Evolutionary conservation across 2,329 filamentous ascomycete genomes (phyloP), one percentile per base, ranked within the genome.

Genomic region (Ceratocystis alfenasii): DNA sequence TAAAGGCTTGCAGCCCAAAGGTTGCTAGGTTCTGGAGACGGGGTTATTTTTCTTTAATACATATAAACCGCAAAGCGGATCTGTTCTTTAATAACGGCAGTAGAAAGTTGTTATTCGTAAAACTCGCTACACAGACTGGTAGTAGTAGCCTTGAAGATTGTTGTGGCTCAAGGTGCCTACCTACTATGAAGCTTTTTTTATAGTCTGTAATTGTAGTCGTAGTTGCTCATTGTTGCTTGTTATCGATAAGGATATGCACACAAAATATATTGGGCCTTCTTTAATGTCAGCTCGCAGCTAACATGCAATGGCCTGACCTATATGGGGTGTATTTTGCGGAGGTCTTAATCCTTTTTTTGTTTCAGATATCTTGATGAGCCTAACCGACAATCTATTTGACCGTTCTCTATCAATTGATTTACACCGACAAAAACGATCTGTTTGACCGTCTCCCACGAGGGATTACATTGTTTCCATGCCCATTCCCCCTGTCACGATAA

Each of bases 201-300:
- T 28, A 28, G 28, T 28, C 8, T 7, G 33, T 36, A 36, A 10
- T 36, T 1, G 33, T 36, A 36, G 33, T 36, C 3, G 36, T 41
- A 41, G 36, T 41, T 4, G 10, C 36, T 5, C 36, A 5, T 41
- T 15, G 5, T 41, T 8, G 30, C 1, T 20, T 10, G 15, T 36
- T 59, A 59, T 59, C 55, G 55, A 59, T 59, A 59, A 59, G 55
- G 2, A 8, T 8, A 20, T 36, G 15, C 55, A 36, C 55, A 59
- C 55, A 59, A 59, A 59, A 59, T n/a, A 36, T 7, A 36, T 59
- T 59, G 8, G 22, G 8, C 5, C 10, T n/a, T 59, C 33, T 59
- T 30, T 7, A n/a, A 59, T n/a, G 55, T 20, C 55, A 33, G 17
- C 12, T 28, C 1, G n/a, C 53, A 36, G 36, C 50, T 25, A 55